A percentile compares a stretch with the other conserved stretches of the same genome.
Evolutionary conservation across 371 early-diverging fungal species (phyloP).

Genomic region (Lichtheimia ornata): DNA sequence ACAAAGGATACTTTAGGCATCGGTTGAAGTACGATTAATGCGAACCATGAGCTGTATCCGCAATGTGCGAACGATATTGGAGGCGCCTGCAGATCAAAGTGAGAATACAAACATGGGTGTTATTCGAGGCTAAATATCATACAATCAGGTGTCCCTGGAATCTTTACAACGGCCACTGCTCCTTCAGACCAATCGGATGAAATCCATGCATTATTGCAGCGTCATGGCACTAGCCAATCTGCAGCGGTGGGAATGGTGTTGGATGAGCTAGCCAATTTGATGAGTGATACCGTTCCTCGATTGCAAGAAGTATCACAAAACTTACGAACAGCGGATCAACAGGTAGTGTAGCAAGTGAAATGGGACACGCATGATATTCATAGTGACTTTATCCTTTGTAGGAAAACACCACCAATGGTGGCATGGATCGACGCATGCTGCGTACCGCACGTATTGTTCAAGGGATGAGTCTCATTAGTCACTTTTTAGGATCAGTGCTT

Average conservation of each 20-base stretch:
- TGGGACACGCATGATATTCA: neutral
- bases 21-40: constrained; percentile 46
- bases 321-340: constrained; percentile 26
- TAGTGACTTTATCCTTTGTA: neutral
- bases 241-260: constrained; percentile 45
- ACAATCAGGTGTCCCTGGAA: constrained; percentile 7
- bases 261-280: constrained; percentile 41
- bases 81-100: constrained; percentile 31
- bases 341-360: neutral
- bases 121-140: neutral
- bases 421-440: constrained; percentile 21
- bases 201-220: constrained; percentile 34
- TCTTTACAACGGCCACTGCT: constrained; percentile 17
- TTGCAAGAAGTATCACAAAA: constrained; percentile 32
- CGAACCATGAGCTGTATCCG: constrained; percentile 45
- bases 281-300: constrained; percentile 33
- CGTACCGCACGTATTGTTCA: constrained; percentile 48
- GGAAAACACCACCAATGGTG: constrained; percentile 14
- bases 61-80: constrained; percentile 42
- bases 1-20: constrained; percentile 21
- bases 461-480: constrained; percentile 49
- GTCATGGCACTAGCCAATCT: constrained; percentile 32
- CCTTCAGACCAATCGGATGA: constrained; percentile 34
- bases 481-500: constrained; percentile 46
- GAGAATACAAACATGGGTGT: neutral